Conservation (phyloP, 2,329 filamentous ascomycete species). For the Cucurbitaria berberidis region DNA sequence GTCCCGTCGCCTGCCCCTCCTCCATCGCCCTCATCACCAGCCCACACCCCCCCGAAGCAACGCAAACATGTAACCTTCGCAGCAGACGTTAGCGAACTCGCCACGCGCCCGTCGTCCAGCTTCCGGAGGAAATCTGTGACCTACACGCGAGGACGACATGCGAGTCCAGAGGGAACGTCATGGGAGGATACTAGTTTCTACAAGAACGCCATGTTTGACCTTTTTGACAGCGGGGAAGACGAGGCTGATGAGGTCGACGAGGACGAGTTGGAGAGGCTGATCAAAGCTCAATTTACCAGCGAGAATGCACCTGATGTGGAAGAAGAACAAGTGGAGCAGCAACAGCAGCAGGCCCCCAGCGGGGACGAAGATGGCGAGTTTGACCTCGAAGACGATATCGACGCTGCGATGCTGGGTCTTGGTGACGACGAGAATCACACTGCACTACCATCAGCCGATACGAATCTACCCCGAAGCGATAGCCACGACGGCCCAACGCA, state of each 20-base stretch:
- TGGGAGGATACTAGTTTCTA: not conserved
- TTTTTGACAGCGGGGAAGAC: not conserved
- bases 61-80: not conserved
- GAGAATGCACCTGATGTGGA: too few species aligned
- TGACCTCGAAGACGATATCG: not conserved
- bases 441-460: too few species aligned
- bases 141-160: not conserved
- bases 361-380: not conserved
- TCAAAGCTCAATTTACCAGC: too few species aligned
- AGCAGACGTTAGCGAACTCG: not conserved
- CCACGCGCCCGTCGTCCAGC: not conserved
- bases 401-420: not conserved
- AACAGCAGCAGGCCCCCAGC: too few species aligned
- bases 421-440: too few species aligned
- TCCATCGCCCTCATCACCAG: not conserved
- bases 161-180: not conserved
- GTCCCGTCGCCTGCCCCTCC: not conserved
- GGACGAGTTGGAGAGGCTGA: not conserved
- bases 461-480: too few species aligned
- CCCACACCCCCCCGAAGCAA: not conserved
- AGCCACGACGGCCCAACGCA: too few species aligned
- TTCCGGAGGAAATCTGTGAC: not conserved
- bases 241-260: not conserved
- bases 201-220: not conserved
- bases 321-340: too few species aligned